These are phyloP conservation scores for Claviceps pazoutovae DNA, from an alignment of 2,329 filamentous ascomycete genomes.

Conservation along the genomic window DNA sequence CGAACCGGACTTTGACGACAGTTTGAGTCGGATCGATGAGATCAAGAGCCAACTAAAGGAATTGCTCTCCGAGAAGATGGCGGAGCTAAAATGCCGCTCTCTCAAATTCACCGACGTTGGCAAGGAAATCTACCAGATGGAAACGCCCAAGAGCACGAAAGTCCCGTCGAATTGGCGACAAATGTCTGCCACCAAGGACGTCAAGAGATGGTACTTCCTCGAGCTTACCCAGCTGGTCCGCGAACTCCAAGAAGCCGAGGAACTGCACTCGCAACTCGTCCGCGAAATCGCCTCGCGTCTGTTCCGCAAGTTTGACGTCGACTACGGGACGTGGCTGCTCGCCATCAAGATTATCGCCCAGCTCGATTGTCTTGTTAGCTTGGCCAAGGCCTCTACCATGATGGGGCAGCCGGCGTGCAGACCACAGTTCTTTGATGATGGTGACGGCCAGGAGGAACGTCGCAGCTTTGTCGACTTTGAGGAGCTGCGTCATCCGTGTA, in stretches of 20 bases:
- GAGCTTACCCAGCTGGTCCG: conserved; percentile 73
- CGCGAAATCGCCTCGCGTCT: conserved; percentile 76
- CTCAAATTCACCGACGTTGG: conserved; percentile 74
- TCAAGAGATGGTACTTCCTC: conserved; percentile 88
- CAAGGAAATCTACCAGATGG: conserved; percentile 94
- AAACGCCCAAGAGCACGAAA: conserved; percentile 73
- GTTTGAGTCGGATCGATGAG: conserved; percentile 59
- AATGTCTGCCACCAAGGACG: conserved; percentile 83
- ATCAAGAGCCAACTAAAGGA: conserved; percentile 60
- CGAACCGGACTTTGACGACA: conserved; percentile 83
- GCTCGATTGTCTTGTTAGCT: conserved; percentile 84
- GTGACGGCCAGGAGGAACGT: conserved; percentile 31
- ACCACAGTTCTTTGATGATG: conserved; percentile 62
- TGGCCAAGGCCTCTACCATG: conserved; percentile 75
- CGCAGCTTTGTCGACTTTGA: conserved; percentile 82
- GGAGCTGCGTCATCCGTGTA: conserved; percentile 88
- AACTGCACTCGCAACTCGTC: conserved; percentile 81
- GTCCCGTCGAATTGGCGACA: conserved; percentile 85
- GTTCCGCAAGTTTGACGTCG: conserved; percentile 74
- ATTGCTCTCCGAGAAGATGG: conserved; percentile 57
- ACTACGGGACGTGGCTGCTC: conserved; percentile 74
- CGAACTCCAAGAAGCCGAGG: conserved; percentile 82
- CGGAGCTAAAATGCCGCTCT: conserved; percentile 58
- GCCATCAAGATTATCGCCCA: conserved; percentile 85
- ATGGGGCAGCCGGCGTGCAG: conserved; percentile 80